Conservation (phyloP, 176 grass and related monocot genomes). For the Oryza meyeriana region DNA sequence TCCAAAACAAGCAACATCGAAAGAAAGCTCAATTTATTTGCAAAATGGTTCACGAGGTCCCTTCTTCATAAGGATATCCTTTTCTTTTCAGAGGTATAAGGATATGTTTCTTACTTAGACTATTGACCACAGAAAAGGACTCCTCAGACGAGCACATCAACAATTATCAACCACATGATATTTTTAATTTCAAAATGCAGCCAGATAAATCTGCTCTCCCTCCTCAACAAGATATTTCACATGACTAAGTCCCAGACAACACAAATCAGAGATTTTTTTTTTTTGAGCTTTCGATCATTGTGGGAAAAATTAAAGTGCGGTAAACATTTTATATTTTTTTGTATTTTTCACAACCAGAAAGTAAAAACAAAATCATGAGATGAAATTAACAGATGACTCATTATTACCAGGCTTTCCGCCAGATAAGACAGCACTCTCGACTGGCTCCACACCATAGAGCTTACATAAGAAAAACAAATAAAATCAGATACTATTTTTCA, state of each 20-base stretch:
- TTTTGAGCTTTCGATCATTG: background rate
- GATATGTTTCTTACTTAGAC: background rate
- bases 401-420: constrained; percentile 83
- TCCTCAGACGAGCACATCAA: background rate
- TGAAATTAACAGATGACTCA: background rate
- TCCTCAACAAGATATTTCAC: background rate
- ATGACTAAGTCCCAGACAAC: constrained; percentile 4
- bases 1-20: constrained; percentile 19
- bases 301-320: background rate
- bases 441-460: constrained; percentile 85
- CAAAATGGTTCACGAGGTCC: constrained; percentile 28
- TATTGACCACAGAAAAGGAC: background rate
- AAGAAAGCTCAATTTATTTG: background rate
- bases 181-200: background rate
- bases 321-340: background rate
- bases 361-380: background rate
- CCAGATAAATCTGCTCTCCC: background rate
- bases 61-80: background rate
- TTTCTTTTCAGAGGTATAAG: constrained; percentile 1
- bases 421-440: constrained; percentile 76
- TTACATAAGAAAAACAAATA: constrained; percentile 30
- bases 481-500: constrained; percentile 24
- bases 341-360: background rate
- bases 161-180: background rate
- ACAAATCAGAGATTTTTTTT: background rate